Evolutionary conservation across 139 green algal species (phyloP).

Genomic region (Desmodesmus armatus): DNA sequence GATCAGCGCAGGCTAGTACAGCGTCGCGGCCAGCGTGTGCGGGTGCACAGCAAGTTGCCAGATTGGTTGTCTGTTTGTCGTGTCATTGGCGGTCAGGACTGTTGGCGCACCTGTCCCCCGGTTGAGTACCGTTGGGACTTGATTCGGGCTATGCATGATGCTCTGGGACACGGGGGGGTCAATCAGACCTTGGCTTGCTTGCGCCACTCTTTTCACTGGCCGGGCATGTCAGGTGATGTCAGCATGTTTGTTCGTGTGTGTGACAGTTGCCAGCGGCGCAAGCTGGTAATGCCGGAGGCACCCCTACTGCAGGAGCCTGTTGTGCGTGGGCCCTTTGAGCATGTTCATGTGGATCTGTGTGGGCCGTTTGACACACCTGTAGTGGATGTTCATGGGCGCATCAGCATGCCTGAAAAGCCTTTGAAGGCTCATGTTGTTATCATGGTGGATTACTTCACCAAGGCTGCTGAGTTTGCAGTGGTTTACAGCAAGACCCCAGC

Average conservation of each 20-base stretch:
- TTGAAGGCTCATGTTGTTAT: background rate
- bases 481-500: background rate
- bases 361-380: slow-evolving; percentile 3
- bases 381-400: background rate
- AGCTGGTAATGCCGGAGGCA: background rate
- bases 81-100: background rate
- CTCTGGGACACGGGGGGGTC: slow-evolving; percentile 36
- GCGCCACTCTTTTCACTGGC: slow-evolving; percentile 42
- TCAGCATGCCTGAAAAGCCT: background rate
- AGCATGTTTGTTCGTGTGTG: background rate
- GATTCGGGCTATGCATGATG: slow-evolving; percentile 34
- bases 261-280: slow-evolving; percentile 6
- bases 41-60: background rate
- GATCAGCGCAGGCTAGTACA: background rate
- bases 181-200: slow-evolving; percentile 13
- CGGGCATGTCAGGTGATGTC: background rate
- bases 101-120: slow-evolving; percentile 24
- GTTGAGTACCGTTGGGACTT: background rate
- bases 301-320: background rate
- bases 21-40: background rate
- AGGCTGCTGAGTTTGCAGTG: background rate
- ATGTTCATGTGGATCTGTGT: slow-evolving; percentile 23
- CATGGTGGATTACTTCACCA: slow-evolving; percentile 23
- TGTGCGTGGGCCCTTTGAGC: slow-evolving; percentile 8
- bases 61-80: background rate